Evolutionary conservation across 176 grass and related monocot genomes (phyloP).

Genomic region (Carex scoparia): DNA sequence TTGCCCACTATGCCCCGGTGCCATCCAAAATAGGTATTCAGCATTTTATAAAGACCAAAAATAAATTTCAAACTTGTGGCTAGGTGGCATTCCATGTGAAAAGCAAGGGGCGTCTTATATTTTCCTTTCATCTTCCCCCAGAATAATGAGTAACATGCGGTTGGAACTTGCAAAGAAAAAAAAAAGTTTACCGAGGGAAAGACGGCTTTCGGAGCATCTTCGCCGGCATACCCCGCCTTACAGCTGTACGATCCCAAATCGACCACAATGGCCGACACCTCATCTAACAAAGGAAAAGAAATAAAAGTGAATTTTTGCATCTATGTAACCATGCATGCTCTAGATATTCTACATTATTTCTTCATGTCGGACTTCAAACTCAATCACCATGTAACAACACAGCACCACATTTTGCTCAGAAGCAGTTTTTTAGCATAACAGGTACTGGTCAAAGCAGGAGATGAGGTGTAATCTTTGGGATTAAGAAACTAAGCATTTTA

Average conservation of each 20-base stretch:
- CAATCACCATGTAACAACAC: background rate
- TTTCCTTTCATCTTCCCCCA: background rate
- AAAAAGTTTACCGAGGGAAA: constrained; percentile 69
- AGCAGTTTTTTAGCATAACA: background rate
- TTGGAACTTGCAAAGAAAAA: background rate
- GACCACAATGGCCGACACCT: constrained; percentile 95
- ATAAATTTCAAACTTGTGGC: background rate
- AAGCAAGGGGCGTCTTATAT: background rate
- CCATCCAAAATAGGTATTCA: background rate
- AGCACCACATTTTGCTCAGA: background rate
- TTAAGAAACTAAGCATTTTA: background rate
- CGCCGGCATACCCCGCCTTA: constrained; percentile 94
- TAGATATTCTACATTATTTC: background rate
- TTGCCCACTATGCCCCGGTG: background rate
- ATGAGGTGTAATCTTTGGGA: background rate
- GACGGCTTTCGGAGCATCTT: constrained; percentile 95
- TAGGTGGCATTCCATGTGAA: background rate
- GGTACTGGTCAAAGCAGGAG: background rate
- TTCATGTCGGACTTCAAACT: background rate
- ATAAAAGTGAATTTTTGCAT: background rate
- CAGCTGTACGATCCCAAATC: constrained; percentile 96
- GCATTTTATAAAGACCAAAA: background rate
- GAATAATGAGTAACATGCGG: background rate
- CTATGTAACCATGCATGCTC: background rate
- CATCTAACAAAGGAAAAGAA: constrained; percentile 42